phyloP scores from a whole-genome alignment of 2,329 filamentous ascomycete genomes.

The Penicillium occitanis region DNA sequence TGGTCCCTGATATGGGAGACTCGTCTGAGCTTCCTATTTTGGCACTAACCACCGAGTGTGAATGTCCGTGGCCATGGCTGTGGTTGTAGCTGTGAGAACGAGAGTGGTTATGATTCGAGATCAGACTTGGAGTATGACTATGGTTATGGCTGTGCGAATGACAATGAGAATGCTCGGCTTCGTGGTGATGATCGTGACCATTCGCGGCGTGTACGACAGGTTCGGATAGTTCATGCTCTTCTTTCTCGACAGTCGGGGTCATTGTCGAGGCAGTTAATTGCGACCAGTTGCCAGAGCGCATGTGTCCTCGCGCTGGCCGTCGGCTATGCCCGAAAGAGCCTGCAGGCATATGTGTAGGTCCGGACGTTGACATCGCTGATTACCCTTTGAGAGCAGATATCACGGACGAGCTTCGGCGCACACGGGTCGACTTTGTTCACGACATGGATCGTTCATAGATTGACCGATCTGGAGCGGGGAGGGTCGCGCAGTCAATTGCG shows the following conservation, averaged over 20 bases:
- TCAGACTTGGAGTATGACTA: conserved; percentile 16
- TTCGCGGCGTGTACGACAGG: conserved; percentile 24
- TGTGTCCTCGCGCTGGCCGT: conserved; percentile 35
- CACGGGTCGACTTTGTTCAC: neutral
- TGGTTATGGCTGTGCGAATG: conserved; percentile 33
- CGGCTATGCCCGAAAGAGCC: conserved; percentile 29
- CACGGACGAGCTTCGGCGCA: conserved; percentile 1
- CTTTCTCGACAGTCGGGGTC: conserved; percentile 26
- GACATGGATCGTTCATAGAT: conserved; percentile 9
- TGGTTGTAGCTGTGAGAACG: conserved; percentile 38
- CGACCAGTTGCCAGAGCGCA: conserved; percentile 34
- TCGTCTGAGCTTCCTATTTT: neutral
- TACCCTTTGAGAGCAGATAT: neutral
- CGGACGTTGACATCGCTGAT: conserved; percentile 34
- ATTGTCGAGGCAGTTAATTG: conserved; percentile 28
- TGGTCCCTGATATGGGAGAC: conserved; percentile 9
- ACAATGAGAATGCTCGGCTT: conserved; percentile 23
- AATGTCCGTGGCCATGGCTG: conserved; percentile 2
- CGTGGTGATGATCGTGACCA: conserved; percentile 31
- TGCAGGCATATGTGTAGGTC: conserved; percentile 31
- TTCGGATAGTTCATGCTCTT: conserved; percentile 26
- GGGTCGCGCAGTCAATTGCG: neutral
- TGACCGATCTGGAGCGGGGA: conserved; percentile 6
- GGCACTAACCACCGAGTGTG: neutral
- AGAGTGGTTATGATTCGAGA: conserved; percentile 31